Conservation (phyloP, 176 grass and related monocot species). For the Triticum turgidum region DNA sequence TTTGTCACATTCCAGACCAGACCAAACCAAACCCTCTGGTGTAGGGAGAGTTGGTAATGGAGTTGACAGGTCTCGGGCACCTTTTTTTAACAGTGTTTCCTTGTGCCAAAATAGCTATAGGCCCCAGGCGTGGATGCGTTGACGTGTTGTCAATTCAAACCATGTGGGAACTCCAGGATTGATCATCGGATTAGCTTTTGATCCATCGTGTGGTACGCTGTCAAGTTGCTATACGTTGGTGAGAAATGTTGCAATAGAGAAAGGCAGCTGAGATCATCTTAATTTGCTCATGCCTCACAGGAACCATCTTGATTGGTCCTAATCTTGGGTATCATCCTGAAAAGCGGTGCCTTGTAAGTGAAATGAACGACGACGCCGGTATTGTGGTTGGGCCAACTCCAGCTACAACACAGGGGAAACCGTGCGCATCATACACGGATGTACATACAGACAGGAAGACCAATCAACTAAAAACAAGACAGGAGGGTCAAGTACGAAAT, state of each 20-base stretch:
- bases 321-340: background rate
- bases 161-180: too few species aligned
- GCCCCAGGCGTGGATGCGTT: background rate
- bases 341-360: slow-evolving; percentile 5
- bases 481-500: too few species aligned
- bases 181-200: background rate
- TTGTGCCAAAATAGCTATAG: background rate
- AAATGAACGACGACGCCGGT: background rate
- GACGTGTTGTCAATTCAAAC: background rate
- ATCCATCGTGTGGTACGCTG: background rate
- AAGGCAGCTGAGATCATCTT: background rate
- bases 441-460: too few species aligned
- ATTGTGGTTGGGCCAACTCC: background rate
- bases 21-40: background rate
- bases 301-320: background rate
- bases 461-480: too few species aligned
- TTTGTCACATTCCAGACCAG: slow-evolving; percentile 23
- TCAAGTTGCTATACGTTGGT: slow-evolving; percentile 18
- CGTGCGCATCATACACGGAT: too few species aligned
- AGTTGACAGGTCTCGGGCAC: background rate
- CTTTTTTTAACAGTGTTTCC: slow-evolving; percentile 14
- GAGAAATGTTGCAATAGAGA: background rate
- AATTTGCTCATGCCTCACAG: background rate
- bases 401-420: background rate
- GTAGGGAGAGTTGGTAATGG: slow-evolving; percentile 29